Conservation (phyloP, 192 early-diverging fungal genomes). For the Geosiphon pyriformis region DNA sequence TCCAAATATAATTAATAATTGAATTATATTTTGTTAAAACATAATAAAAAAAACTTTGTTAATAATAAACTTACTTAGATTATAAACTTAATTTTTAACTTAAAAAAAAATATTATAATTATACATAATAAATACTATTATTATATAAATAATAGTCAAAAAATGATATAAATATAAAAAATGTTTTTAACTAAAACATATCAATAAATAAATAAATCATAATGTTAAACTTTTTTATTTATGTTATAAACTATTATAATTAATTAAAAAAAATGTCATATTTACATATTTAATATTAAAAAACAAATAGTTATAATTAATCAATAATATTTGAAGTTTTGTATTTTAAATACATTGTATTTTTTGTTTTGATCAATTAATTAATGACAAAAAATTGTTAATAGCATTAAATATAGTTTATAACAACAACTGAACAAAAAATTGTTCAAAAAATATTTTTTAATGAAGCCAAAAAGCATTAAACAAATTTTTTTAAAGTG, state of each 20-base stretch:
- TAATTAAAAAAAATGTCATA: conserved; percentile 13
- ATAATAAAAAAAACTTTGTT: conserved; percentile 19
- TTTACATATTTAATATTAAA: conserved; percentile 1
- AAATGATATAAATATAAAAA: conserved; percentile 17
- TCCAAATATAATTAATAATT: no score
- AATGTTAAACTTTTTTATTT: conserved; percentile 24
- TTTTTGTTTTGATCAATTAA: conserved; percentile 31
- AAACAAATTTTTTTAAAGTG: conserved; percentile 25
- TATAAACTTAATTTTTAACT: background rate
- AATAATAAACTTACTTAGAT: background rate
- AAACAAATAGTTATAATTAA: background rate
- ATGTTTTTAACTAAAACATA: conserved; percentile 6
- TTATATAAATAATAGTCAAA: conserved; percentile 21
- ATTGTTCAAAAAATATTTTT: conserved; percentile 24
- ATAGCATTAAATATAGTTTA: conserved; percentile 28
- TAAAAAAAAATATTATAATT: background rate
- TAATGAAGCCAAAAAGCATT: conserved; percentile 30
- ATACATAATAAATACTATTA: conserved; percentile 22
- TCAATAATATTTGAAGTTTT: conserved; percentile 26
- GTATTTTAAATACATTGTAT: conserved; percentile 15
- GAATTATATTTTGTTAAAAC: no score
- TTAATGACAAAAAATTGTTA: conserved; percentile 28
- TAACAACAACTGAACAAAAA: background rate
- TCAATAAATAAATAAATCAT: conserved; percentile 22
- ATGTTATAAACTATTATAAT: conserved; percentile 14